A percentile compares a stretch with the other conserved stretches of the same genome.
Evolutionary conservation across 768 basidiomycete genomes (phyloP).

Genomic region (Russula dissimulans): DNA sequence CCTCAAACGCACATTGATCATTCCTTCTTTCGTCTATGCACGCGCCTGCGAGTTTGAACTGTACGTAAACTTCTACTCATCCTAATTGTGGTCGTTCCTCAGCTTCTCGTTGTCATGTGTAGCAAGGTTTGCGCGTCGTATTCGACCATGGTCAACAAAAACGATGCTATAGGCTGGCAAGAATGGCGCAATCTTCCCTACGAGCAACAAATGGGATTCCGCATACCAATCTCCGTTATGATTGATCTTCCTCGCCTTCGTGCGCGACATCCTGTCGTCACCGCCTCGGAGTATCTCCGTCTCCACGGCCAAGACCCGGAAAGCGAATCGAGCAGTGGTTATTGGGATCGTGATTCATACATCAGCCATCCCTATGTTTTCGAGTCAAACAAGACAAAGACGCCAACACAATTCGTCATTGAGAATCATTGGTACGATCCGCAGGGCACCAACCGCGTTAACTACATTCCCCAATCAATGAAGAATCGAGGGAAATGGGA

Average conservation of each 20-base stretch:
- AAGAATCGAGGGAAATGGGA: constrained; percentile 28
- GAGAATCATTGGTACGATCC: constrained; percentile 37
- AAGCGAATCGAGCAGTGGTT: constrained; percentile 31
- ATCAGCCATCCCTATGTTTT: constrained; percentile 26
- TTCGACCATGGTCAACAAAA: constrained; percentile 36
- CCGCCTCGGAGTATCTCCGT: constrained; percentile 35
- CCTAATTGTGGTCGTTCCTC: background rate
- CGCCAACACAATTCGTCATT: constrained; percentile 28
- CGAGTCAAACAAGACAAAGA: constrained; percentile 16
- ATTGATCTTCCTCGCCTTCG: constrained; percentile 36
- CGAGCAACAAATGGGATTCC: constrained; percentile 30
- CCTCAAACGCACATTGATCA: constrained; percentile 35
- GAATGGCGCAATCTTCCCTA: constrained; percentile 35
- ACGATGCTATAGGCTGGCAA: constrained; percentile 33
- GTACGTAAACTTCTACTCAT: constrained; percentile 20
- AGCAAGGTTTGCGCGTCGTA: constrained; percentile 34
- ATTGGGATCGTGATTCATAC: constrained; percentile 31
- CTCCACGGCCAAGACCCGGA: constrained; percentile 30
- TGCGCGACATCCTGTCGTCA: constrained; percentile 30
- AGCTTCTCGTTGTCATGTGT: background rate
- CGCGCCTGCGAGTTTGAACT: constrained; percentile 36
- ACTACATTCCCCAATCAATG: constrained; percentile 28
- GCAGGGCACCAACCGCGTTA: constrained; percentile 29
- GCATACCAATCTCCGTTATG: constrained; percentile 32
- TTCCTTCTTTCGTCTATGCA: constrained; percentile 40